Evolutionary conservation across 2,329 filamentous ascomycete genomes (phyloP).

Genomic region (Bipolaris sorokiniana): DNA sequence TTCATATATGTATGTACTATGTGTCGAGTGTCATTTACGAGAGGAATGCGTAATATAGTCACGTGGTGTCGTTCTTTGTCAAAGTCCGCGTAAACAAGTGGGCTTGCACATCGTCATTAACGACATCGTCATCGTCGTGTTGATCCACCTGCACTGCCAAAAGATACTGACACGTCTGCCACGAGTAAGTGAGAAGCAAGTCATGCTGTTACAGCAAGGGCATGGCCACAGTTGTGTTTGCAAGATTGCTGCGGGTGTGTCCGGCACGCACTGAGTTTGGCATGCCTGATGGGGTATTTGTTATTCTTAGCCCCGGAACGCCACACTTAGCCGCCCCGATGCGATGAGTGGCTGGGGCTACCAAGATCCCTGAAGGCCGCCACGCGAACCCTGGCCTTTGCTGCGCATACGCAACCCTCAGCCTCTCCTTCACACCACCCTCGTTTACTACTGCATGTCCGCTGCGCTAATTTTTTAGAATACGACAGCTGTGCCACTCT

Average conservation of each 20-base stretch:
- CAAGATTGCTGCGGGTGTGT: neutral
- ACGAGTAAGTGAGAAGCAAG: neutral
- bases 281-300: neutral
- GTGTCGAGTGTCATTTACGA: neutral
- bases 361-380: slow-evolving; percentile 6
- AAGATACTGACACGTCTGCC: neutral
- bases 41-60: no score
- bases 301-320: slow-evolving; percentile 16
- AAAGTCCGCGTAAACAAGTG: slow-evolving; percentile 10
- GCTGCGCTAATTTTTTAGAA: neutral
- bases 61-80: neutral
- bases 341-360: slow-evolving; percentile 3
- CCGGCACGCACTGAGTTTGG: neutral
- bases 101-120: neutral
- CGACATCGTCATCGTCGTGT: neutral
- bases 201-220: no score
- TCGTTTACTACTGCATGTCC: slow-evolving; percentile 8
- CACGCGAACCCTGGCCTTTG: slow-evolving; percentile 7
- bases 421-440: slow-evolving; percentile 13
- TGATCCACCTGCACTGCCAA: neutral
- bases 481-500: neutral
- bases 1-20: neutral
- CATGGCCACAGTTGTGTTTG: no score
- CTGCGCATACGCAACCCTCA: slow-evolving; percentile 19
- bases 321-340: slow-evolving; percentile 13